Evolutionary conservation across 148 eudicot species (phyloP).

Genomic region (Amaranthus hypochondriacus): DNA sequence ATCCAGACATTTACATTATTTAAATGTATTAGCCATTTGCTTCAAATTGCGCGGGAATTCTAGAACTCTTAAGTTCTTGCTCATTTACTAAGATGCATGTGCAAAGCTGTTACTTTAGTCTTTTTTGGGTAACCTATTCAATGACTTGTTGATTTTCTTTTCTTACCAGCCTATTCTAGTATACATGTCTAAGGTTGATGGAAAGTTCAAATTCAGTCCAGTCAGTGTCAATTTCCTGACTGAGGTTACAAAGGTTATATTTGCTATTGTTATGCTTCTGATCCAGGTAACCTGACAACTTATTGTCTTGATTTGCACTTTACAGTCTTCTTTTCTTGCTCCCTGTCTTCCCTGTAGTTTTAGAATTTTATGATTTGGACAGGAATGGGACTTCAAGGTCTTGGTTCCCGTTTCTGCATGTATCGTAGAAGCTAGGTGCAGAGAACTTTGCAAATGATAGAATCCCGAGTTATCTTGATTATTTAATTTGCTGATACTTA

Average conservation of each 20-base stretch:
- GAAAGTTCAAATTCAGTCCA: constrained; percentile 72
- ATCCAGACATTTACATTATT: neutral
- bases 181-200: constrained; percentile 85
- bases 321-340: neutral
- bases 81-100: too few species aligned
- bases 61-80: too few species aligned
- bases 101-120: neutral
- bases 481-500: constrained; percentile 7
- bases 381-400: neutral
- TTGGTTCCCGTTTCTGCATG: neutral
- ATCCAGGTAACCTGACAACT: constrained; percentile 44
- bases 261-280: constrained; percentile 72
- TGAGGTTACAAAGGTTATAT: constrained; percentile 56
- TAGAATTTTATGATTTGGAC: neutral
- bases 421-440: neutral
- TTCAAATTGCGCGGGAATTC: neutral
- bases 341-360: neutral
- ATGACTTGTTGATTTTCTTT: constrained; percentile 2
- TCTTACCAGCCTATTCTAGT: constrained; percentile 67
- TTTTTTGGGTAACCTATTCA: neutral
- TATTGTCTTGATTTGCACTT: neutral
- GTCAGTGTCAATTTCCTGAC: constrained; percentile 81
- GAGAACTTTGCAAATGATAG: neutral
- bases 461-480: neutral
- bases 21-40: neutral